Evolutionary conservation across 768 basidiomycete species (phyloP).

Genomic region (Russula griseocarnosa): DNA sequence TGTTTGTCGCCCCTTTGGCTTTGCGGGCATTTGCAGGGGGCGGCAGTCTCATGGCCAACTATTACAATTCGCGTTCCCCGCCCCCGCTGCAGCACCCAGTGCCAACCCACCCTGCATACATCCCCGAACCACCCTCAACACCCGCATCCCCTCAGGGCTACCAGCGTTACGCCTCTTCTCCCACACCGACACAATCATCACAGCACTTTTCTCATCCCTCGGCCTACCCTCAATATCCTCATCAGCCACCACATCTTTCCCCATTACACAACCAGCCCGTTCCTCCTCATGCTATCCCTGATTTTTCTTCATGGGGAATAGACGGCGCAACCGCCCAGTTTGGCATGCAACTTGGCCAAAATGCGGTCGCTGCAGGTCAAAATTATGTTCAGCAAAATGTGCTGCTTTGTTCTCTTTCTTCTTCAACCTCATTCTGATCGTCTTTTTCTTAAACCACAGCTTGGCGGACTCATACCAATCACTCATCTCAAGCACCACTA

Average conservation of each 20-base stretch:
- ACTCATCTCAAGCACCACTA: constrained; percentile 84
- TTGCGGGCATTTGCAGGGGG: background rate
- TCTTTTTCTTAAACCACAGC: constrained; percentile 42
- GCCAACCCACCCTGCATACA: constrained; percentile 81
- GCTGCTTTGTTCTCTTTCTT: constrained; percentile 32
- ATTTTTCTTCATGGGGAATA: constrained; percentile 77
- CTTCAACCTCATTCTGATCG: background rate
- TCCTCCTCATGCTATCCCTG: constrained; percentile 33
- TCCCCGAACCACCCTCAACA: constrained; percentile 77
- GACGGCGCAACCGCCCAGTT: constrained; percentile 93
- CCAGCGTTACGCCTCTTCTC: constrained; percentile 66
- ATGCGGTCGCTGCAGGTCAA: constrained; percentile 89
- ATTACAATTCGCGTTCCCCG: constrained; percentile 52
- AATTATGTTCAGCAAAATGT: constrained; percentile 96
- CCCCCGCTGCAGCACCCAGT: constrained; percentile 85
- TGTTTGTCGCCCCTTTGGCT: background rate
- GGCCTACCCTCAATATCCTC: constrained; percentile 51
- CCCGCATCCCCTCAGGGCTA: constrained; percentile 71
- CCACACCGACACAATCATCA: constrained; percentile 37
- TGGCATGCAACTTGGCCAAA: constrained; percentile 92
- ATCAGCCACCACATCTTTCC: constrained; percentile 37
- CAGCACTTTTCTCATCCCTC: constrained; percentile 36
- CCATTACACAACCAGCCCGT: constrained; percentile 10
- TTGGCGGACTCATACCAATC: constrained; percentile 74
- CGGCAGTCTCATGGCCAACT: constrained; percentile 10